Evolutionary conservation across 2,329 filamentous ascomycete genomes (phyloP).

Genomic region (Curvularia hawaiiensis): DNA sequence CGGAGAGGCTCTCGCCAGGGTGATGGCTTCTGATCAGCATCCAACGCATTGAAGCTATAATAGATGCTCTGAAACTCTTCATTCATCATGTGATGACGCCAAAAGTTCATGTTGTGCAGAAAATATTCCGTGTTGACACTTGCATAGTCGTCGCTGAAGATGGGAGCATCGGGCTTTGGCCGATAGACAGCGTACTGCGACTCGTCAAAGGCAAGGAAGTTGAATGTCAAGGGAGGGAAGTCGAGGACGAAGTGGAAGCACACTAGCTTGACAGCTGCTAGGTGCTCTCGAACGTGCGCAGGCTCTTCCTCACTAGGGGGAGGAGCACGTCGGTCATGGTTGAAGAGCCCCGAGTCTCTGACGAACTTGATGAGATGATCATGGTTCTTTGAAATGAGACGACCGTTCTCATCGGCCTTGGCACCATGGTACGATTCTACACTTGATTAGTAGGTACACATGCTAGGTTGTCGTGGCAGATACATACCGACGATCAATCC

Average conservation of each 20-base stretch:
- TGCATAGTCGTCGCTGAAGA: constrained; percentile 43
- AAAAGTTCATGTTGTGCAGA: constrained; percentile 59
- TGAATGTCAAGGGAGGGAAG: constrained; percentile 15
- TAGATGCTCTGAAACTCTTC: constrained; percentile 47
- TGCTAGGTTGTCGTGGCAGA: not conserved
- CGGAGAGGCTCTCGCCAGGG: constrained; percentile 49
- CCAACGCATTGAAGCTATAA: constrained; percentile 44
- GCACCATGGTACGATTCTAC: constrained; percentile 41
- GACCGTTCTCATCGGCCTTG: constrained; percentile 23
- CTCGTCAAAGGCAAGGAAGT: constrained; percentile 48
- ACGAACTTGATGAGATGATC: constrained; percentile 39
- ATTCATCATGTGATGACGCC: constrained; percentile 56
- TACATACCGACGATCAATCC: constrained; percentile 53
- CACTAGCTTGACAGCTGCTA: constrained; percentile 43
- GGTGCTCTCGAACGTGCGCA: not conserved
- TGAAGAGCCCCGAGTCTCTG: constrained; percentile 32
- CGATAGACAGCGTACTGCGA: constrained; percentile 55
- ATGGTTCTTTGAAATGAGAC: constrained; percentile 45
- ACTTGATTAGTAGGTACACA: not conserved
- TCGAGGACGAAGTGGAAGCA: constrained; percentile 40
- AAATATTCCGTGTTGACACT: constrained; percentile 54
- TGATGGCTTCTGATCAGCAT: constrained; percentile 47
- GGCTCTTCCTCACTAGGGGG: too few species aligned
- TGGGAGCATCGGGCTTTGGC: constrained; percentile 36
- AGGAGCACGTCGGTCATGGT: constrained; percentile 31